These are phyloP conservation scores for Tetraselmis striata DNA, from an alignment of 139 green algal genomes.

Conservation along the genomic window DNA sequence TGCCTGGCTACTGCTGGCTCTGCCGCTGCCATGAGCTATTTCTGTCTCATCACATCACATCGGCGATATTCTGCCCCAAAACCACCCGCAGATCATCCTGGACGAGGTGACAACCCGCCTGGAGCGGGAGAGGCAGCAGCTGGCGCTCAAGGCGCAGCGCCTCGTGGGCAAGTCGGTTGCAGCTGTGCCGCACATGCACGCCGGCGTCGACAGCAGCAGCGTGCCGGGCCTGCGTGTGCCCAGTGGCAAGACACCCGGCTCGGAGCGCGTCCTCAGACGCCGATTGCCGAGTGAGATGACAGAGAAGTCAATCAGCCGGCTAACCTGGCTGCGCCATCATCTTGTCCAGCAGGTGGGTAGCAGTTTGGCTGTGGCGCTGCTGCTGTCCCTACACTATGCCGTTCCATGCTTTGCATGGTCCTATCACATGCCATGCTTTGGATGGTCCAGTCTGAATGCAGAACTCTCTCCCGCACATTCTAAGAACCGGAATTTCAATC, in stretches of 20 bases:
- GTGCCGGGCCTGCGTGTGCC: background rate
- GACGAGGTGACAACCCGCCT: background rate
- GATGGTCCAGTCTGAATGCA: too few relatives aligned
- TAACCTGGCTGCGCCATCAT: background rate
- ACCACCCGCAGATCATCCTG: background rate
- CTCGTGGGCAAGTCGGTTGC: background rate
- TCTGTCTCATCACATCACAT: too few relatives aligned
- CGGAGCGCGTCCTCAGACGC: background rate
- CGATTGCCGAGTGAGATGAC: background rate
- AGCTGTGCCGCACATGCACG: background rate
- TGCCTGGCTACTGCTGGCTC: too few relatives aligned
- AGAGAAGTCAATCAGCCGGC: background rate
- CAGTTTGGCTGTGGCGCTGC: too few relatives aligned
- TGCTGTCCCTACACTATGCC: too few relatives aligned
- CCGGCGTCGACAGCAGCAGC: background rate
- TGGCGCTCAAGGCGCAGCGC: background rate
- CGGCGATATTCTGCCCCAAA: too few relatives aligned
- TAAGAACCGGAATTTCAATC: too few relatives aligned
- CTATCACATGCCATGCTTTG: too few relatives aligned
- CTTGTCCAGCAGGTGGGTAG: background rate
- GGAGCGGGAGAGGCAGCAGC: background rate
- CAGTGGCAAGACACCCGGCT: background rate
- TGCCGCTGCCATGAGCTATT: too few relatives aligned
- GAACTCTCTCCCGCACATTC: too few relatives aligned
- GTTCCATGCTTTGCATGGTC: too few relatives aligned